Conservation (phyloP, 2,329 filamentous ascomycete genomes). For the Scortechinia acanthostroma region DNA sequence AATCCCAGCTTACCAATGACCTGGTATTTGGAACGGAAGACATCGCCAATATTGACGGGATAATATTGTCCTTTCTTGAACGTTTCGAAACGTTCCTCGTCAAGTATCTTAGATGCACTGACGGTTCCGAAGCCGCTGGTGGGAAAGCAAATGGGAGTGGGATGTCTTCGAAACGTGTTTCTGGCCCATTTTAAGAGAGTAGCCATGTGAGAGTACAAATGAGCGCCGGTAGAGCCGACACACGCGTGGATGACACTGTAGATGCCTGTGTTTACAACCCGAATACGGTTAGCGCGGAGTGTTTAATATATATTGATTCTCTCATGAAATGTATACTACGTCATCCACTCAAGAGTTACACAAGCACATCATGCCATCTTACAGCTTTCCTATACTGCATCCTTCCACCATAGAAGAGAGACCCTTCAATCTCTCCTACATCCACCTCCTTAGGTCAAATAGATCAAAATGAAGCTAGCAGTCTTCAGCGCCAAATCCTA, state of each 20-base stretch:
- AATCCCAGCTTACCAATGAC: conserved; percentile 11
- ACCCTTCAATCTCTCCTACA: no score
- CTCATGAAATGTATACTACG: no score
- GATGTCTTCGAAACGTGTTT: neutral
- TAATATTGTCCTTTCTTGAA: conserved; percentile 17
- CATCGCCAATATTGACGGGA: conserved; percentile 17
- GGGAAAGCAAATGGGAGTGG: neutral
- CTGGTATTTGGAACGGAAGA: conserved; percentile 11
- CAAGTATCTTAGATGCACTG: conserved; percentile 3
- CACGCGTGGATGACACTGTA: neutral
- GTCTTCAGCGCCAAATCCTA: conserved; percentile 1
- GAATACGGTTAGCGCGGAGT: no score
- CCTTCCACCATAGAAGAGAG: no score
- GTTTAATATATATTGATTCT: no score
- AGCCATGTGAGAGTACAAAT: no score
- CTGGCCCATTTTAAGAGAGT: neutral
- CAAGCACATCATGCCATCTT: no score
- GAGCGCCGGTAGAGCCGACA: neutral
- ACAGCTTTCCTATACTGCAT: no score
- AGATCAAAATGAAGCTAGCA: neutral
- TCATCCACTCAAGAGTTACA: no score
- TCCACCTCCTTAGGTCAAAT: no score
- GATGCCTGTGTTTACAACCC: no score
- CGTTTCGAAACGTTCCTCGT: conserved; percentile 14
- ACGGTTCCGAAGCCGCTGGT: neutral